phyloP scores from a whole-genome alignment of 2,329 filamentous ascomycete species.

The Paraphaeosphaeria minitans region DNA sequence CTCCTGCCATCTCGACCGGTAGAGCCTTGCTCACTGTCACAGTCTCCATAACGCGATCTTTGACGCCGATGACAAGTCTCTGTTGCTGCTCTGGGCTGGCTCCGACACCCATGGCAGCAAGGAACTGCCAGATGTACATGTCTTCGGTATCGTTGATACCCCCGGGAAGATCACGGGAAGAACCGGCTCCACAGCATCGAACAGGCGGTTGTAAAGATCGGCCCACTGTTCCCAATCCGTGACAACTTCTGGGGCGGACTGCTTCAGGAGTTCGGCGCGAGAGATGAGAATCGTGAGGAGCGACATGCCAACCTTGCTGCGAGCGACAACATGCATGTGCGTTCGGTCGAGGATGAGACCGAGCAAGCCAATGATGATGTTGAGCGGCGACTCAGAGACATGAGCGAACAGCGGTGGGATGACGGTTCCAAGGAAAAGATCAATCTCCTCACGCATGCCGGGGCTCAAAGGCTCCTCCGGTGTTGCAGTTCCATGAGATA shows the following conservation, averaged over 20 bases:
- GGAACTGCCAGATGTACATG: conserved; percentile 96
- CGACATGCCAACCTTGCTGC: conserved; percentile 84
- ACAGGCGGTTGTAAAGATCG: conserved; percentile 81
- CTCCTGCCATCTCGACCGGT: conserved; percentile 80
- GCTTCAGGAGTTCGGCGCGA: conserved; percentile 90
- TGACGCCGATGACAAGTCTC: conserved; percentile 89
- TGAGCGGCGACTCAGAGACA: conserved; percentile 86
- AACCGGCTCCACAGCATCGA: conserved; percentile 83
- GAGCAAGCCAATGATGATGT: conserved; percentile 88
- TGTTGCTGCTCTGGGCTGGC: conserved; percentile 95
- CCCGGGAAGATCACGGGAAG: conserved; percentile 85
- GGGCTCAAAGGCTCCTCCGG: conserved; percentile 71
- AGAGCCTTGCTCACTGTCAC: conserved; percentile 87
- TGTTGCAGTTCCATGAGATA: conserved; percentile 76
- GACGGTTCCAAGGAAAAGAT: conserved; percentile 84
- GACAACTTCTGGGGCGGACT: conserved; percentile 69
- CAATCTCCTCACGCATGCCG: conserved; percentile 85
- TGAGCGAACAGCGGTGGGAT: conserved; percentile 90
- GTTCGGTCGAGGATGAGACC: conserved; percentile 81
- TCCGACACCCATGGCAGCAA: conserved; percentile 92
- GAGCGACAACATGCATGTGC: conserved; percentile 82
- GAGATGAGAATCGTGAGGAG: conserved; percentile 94
- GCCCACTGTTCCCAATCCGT: conserved; percentile 80
- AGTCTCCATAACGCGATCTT: conserved; percentile 97
- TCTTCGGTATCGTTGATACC: conserved; percentile 91